Base-by-base conservation (phyloP, 2,329 filamentous ascomycete genomes). In the Ceratocystis huliohia region DNA sequence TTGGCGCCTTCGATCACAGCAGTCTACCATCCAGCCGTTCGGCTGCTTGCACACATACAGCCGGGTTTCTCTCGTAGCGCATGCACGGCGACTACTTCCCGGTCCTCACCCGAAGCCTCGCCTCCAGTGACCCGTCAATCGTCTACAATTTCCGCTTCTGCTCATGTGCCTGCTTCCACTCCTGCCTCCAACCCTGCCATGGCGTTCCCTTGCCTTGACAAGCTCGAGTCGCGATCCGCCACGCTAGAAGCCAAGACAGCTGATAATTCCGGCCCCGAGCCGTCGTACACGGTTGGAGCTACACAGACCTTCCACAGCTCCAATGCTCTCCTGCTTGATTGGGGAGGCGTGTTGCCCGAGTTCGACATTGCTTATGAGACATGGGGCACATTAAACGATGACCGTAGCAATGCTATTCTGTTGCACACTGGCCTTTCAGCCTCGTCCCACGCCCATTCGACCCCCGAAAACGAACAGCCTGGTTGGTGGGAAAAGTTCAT, bases 401-500 rank as follows among this genome's bases (percentile, higher is more conserved):
- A 91, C 75, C 88, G 83, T 75, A 90, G 85, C 73, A 99, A 99
- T 75, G 91, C 87, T 3, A 94, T 99, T 69, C 81, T 99, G 7
- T 78, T 99, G 1, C 91, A 97, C 74, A 99, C 94, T 0, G 94
- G 94, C 7, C 81, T 99, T 4, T 96, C 92, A 0, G 94, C 94
- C n/a, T 96, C 92, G 5, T 97, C 92, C 67, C 94, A 99, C 77
- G 94, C 94, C 1, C 92, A 92, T 73, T 96, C 91, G 67, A 97
- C 93, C n/a, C 81, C 84, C 64, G 79, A 81, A 8, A 99, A 99
- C 74, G 83, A 89, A 0, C 88, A 92, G 74, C 88, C 91, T 0
- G 94, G 94, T 2, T 99, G 94, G 94, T 99, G 94, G 94, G 94
- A 99, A 77, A 93, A 88, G 75, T 99, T 99, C 74, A 97, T 99